Percentiles rank a stretch among this genome's conserved stretches.
phyloP scores from a whole-genome alignment of 2,329 filamentous ascomycete genomes.

The Aspergillus melleus region DNA sequence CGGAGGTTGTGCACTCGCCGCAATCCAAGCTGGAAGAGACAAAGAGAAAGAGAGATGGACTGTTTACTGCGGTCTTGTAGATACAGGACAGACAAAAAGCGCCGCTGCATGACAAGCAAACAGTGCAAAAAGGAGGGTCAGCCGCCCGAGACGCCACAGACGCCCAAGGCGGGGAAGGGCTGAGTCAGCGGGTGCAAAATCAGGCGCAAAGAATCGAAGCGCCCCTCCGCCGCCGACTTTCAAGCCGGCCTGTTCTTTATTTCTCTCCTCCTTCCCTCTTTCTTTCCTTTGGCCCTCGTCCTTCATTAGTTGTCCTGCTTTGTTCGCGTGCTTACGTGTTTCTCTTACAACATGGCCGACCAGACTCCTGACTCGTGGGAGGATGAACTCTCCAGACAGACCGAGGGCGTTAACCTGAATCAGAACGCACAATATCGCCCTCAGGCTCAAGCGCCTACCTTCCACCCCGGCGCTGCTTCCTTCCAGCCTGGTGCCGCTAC shows the following conservation, averaged over 20 bases:
- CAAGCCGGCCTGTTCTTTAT: background rate
- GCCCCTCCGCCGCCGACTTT: constrained; percentile 23
- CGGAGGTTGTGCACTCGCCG: too few species aligned
- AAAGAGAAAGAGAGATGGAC: background rate
- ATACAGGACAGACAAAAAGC: background rate
- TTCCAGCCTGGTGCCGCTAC: constrained; percentile 69
- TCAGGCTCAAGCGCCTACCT: constrained; percentile 53
- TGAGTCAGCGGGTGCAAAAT: constrained; percentile 35
- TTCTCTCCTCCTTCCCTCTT: constrained; percentile 2
- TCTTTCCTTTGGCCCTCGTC: constrained; percentile 6
- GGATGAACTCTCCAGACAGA: constrained; percentile 79
- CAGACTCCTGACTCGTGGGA: constrained; percentile 83
- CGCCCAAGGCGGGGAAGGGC: constrained; percentile 18
- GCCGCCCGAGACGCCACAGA: constrained; percentile 14
- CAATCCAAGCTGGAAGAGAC: background rate
- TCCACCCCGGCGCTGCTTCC: constrained; percentile 62
- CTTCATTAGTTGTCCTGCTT: constrained; percentile 23
- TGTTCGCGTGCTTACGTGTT: constrained; percentile 21
- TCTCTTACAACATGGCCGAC: constrained; percentile 69
- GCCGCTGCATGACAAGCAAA: constrained; percentile 3
- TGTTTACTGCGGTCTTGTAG: background rate
- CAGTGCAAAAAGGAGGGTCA: constrained; percentile 10
- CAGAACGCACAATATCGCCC: constrained; percentile 58
- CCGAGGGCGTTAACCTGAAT: constrained; percentile 75
- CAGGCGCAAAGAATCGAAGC: constrained; percentile 16